Base-by-base conservation (phyloP, 768 basidiomycete genomes). In the Pholiota microspora region DNA sequence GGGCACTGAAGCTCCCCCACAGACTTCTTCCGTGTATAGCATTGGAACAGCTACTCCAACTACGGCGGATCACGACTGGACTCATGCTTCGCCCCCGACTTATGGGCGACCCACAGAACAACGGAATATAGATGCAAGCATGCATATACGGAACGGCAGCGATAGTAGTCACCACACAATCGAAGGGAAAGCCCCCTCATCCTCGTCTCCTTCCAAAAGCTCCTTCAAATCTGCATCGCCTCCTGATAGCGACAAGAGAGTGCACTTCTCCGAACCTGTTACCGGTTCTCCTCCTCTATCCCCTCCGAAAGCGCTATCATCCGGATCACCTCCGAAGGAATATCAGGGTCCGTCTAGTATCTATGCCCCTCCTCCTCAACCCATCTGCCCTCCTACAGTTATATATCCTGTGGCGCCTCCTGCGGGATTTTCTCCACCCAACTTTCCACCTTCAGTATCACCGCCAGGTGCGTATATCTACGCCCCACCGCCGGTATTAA, bases 1-100 rank as follows among this genome's bases (percentile, higher is more conserved):
- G 3, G 90, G 90, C 0, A 73, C 77, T 3, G 62, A 58, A 51
- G 49, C 24, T 12, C 53, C 53, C 1, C 27, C 13, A 9, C n/a
- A 32, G 28, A 51, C 18, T 49, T 34, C 47, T 16, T 45, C 49
- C 34, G 36, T 45, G 18, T 56, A 59, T 57, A 88, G 85, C 0
- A 78, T 79, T 9, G 88, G 86, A 7, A 88, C 88, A 0, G 86
- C 88, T 0, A 89, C 88, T 1, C 59, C 59, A 3, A 59, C 45
- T 42, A 59, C 53, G n/a, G 57, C 53, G 5, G 49, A 47, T n/a
- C 57, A 57, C 45, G 56, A 46, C 21, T 48, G 40, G 49, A 27
- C 56, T 44, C 34, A 49, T 21, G 45, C 36, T 28, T 51, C 74
- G 67, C 44, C 50, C 25, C 21, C 55, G n/a, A 54, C 27, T 36